phyloP scores from a whole-genome alignment of 768 basidiomycete species.

The Tylopilus felleus region DNA sequence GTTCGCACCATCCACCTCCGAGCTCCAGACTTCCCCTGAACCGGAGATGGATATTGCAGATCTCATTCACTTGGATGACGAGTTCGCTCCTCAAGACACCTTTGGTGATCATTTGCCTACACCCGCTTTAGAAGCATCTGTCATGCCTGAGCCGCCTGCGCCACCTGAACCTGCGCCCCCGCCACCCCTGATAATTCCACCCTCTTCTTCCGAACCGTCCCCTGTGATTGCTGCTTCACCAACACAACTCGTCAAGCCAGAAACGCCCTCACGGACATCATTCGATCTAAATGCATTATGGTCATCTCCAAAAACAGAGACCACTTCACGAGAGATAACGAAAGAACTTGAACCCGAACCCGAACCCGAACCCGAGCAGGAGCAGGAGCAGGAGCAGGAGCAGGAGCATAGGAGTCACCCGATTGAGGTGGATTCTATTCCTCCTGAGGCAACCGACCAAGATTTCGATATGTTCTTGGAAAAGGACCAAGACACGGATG shows the following conservation, averaged over 20 bases:
- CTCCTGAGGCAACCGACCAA: slow-evolving; percentile 58
- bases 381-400: slow-evolving; percentile 23
- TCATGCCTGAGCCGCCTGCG: slow-evolving; percentile 4
- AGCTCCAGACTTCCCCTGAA: slow-evolving; percentile 41
- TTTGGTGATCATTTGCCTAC: slow-evolving; percentile 19
- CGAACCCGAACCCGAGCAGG: slow-evolving; percentile 23
- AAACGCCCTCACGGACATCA: slow-evolving; percentile 45
- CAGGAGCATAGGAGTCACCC: slow-evolving; percentile 40
- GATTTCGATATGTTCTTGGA: slow-evolving; percentile 88
- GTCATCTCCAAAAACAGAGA: slow-evolving; percentile 46
- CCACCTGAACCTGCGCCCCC: slow-evolving; percentile 21
- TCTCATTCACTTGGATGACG: slow-evolving; percentile 76
- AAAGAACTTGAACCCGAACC: slow-evolving; percentile 28
- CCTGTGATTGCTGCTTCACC: slow-evolving; percentile 24
- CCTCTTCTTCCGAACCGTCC: slow-evolving; percentile 36
- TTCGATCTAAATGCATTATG: slow-evolving; percentile 76
- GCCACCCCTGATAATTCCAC: slow-evolving; percentile 45
- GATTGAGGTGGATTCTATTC: slow-evolving; percentile 40
- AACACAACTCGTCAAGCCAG: slow-evolving; percentile 35
- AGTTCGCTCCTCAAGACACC: slow-evolving; percentile 37
- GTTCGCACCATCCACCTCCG: slow-evolving; percentile 38
- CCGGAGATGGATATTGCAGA: slow-evolving; percentile 71
- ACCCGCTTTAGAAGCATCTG: slow-evolving; percentile 15
- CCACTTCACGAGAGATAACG: slow-evolving; percentile 14
- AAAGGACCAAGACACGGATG: slow-evolving; percentile 43